Percentiles rank a stretch among this genome's conserved stretches.
These are phyloP conservation scores for Phanerochaete carnosa DNA, from an alignment of 768 basidiomycete genomes.

Conservation along the genomic window DNA sequence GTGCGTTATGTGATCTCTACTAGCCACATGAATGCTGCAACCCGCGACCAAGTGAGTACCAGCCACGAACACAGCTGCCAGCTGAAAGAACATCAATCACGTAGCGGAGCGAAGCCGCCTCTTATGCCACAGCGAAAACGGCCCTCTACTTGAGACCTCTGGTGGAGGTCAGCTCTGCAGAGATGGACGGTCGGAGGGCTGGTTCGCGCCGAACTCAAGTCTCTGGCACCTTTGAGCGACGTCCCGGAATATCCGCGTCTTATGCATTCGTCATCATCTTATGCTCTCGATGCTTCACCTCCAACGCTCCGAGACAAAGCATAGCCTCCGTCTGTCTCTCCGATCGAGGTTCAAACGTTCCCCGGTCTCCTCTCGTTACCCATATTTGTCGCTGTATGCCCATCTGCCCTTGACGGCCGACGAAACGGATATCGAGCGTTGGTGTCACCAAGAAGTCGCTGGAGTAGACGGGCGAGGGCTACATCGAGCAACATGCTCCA, in stretches of 20 bases:
- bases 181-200: too few species aligned
- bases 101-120: too few species aligned
- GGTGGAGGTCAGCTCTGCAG: too few species aligned
- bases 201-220: slow-evolving; percentile 61
- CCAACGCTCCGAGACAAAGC: slow-evolving; percentile 14
- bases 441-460: slow-evolving; percentile 52
- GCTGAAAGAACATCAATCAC: too few species aligned
- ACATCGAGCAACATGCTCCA: slow-evolving; percentile 69
- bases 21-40: too few species aligned
- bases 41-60: too few species aligned
- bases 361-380: slow-evolving; percentile 86
- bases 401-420: slow-evolving; percentile 46
- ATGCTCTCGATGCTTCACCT: slow-evolving; percentile 34
- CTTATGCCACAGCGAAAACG: too few species aligned
- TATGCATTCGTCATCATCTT: slow-evolving; percentile 59
- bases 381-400: slow-evolving; percentile 79
- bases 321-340: slow-evolving; percentile 44
- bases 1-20: too few species aligned
- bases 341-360: slow-evolving; percentile 73
- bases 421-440: slow-evolving; percentile 24
- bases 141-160: too few species aligned
- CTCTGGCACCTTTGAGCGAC: slow-evolving; percentile 84
- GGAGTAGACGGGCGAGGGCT: slow-evolving; percentile 72
- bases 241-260: slow-evolving; percentile 86
- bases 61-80: too few species aligned